Base-by-base conservation (phyloP, 1,139 yeast species). In the Chernovozyma sophiae-reginae region DNA sequence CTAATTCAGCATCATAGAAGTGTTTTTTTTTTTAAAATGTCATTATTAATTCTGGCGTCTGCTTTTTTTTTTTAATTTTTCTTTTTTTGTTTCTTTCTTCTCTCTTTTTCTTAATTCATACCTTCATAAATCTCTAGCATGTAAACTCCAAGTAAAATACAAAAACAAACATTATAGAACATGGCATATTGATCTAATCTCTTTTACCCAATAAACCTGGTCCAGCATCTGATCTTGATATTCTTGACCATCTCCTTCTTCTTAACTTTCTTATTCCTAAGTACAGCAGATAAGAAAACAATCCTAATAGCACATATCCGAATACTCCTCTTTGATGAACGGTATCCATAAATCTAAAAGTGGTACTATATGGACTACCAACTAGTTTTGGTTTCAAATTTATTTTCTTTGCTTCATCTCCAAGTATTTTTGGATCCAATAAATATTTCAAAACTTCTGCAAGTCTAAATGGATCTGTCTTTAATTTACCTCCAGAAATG, bases 291-390 rank as follows among this genome's bases (percentile, higher is more conserved):
- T 31, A 36, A 3, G 43, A 16, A 7, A 41, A 33, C 3, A 39
- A 40, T 13, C 62, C 25, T 2, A 66, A 45, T 4, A 49, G 46
- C 8, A 65, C 12, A 47, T 75, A 77, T 0, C 79, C 80, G 14
- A 57, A 32, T 35, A 72, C 39, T 3, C 80, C 80, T 39, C 55
- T 55, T 35, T 60, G 59, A 46, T 72, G 81, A 17, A 76, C 49
- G 16, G 38, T 13, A 41, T 76, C 79, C 66, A 75, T 58, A 31
- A 65, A 58, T 37, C 67, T 53, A 16, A 75, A 52, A 1, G 42
- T 31, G 3, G 55, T 47, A 4, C 67, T 62, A 43, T 58, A 76
- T 11, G 80, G 79, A 42, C 77, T 68, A 25, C 68, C 66, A 23
- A 68, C 67, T 34, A 72, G 50, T 31, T 58, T 59, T 31, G 44